Base-by-base conservation (phyloP, 371 early-diverging fungal species). In the Circinella minor region DNA sequence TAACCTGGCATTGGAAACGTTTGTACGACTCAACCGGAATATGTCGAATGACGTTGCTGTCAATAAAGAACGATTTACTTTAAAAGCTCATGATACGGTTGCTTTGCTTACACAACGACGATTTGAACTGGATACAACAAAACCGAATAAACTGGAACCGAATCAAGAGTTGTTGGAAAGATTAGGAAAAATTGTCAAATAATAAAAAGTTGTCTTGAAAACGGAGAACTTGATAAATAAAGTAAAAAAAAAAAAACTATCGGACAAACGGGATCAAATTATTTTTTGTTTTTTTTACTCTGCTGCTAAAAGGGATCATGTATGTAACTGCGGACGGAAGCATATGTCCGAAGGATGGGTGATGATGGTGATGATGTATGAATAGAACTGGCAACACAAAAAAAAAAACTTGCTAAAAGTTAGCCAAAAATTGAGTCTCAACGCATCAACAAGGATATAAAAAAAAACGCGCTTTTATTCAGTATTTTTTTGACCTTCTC, bases 1-100 rank as follows among this genome's bases (percentile, higher is more conserved):
- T 72, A 72, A 72, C 46, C 69, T 72, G 54, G 85, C 81, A 43
- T 67, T 81, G 67, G 71, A 86, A 80, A 74, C 84, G 65, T 75
- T 88, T 72, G 81, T 79, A 36, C 66, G 68, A 38, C 70, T 84
- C 61, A 79, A 14, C 14, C 55, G 46, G 37, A 63, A 34, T 36
- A 61, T 49, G 61, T 64, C 61, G 20, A 47, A 8, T 5, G 15
- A 13, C 70, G 43, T 43, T 54, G n/a, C 47, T 65, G 15, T 49
- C 61, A 34, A 27, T 27, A 27, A 36, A 48, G 61, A 11, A 55
- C 55, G 7, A 4, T 1, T 10, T 59, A 36, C 14, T 4, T 36
- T 51, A 49, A 46, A 4, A 34, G 36, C 3, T 36, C n/a, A 36
- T 36, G 59, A n/a, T 34, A 61, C 80, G 14, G 67, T 77, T 3